Conservation (phyloP, 768 basidiomycete species). For the Lentinula raphanica region DNA sequence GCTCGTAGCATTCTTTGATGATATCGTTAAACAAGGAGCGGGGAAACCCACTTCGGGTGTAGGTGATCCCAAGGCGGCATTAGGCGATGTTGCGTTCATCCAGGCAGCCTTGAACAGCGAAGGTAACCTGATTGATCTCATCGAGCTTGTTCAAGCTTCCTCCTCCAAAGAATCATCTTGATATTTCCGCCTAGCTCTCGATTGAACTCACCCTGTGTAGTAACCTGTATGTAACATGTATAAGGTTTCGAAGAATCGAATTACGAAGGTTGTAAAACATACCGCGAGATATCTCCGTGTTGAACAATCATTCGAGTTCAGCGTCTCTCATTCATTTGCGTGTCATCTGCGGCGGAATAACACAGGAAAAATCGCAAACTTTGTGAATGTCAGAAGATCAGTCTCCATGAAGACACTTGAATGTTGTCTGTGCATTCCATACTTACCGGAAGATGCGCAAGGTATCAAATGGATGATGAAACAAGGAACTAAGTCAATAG, state of each 20-base stretch:
- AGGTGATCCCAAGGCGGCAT: slow-evolving; percentile 57
- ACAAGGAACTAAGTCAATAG: too few relatives aligned
- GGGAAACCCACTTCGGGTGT: slow-evolving; percentile 32
- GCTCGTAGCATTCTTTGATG: slow-evolving; percentile 45
- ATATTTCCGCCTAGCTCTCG: not conserved
- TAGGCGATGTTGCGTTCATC: slow-evolving; percentile 76
- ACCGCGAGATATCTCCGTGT: not conserved
- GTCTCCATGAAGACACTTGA: not conserved
- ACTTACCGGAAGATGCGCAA: too few relatives aligned
- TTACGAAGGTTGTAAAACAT: not conserved
- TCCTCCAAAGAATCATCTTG: not conserved
- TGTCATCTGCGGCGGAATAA: not conserved
- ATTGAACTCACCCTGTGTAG: not conserved
- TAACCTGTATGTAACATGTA: not conserved
- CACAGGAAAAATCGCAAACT: not conserved
- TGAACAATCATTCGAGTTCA: not conserved
- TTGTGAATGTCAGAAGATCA: not conserved
- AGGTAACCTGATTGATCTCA: slow-evolving; percentile 56
- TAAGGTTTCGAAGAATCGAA: not conserved
- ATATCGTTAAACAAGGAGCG: slow-evolving; percentile 41
- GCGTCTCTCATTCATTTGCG: not conserved
- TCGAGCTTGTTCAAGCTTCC: slow-evolving; percentile 23
- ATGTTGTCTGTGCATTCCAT: too few relatives aligned
- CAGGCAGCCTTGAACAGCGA: slow-evolving; percentile 69
- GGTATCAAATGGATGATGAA: too few relatives aligned